Percentiles rank a stretch among this genome's conserved stretches.
phyloP scores from a whole-genome alignment of 495 filamentous ascomycete genomes.

The Neurospora sp. region DNA sequence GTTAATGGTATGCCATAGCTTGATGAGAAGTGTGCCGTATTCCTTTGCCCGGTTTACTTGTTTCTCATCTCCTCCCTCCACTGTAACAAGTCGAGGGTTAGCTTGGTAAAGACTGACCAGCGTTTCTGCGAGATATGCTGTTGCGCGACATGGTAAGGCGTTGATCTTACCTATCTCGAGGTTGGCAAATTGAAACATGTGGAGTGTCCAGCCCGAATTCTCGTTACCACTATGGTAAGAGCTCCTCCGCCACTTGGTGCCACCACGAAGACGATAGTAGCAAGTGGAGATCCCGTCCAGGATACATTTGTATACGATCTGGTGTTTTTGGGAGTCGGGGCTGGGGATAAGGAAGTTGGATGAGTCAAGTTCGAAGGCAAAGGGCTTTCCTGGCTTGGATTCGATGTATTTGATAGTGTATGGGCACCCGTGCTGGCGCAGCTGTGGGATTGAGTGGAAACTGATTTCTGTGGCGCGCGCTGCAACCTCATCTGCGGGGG shows the following conservation, averaged over 20 bases:
- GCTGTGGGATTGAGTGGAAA: background rate
- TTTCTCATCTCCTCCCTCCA: background rate
- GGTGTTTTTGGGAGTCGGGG: background rate
- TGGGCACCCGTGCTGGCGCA: background rate
- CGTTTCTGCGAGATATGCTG: background rate
- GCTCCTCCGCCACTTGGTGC: fast-evolving
- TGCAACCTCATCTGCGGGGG: slow-evolving; percentile 5
- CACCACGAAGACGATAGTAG: background rate
- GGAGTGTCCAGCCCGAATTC: background rate
- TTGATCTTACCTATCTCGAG: background rate
- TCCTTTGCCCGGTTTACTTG: background rate
- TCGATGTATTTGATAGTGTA: slow-evolving; percentile 12
- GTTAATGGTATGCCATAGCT: background rate
- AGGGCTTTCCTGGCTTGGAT: slow-evolving; percentile 4
- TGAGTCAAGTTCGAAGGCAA: background rate
- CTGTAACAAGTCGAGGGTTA: background rate
- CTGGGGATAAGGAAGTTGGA: background rate
- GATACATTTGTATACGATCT: background rate
- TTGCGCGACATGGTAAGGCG: background rate
- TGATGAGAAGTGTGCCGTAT: background rate
- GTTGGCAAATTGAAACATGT: background rate
- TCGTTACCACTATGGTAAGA: background rate
- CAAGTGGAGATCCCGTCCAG: background rate
- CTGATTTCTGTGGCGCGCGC: background rate
- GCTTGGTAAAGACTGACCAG: background rate